These are phyloP conservation scores for Eucalyptus grandis DNA, from an alignment of 345 rosid genomes.

Conservation along the genomic window DNA sequence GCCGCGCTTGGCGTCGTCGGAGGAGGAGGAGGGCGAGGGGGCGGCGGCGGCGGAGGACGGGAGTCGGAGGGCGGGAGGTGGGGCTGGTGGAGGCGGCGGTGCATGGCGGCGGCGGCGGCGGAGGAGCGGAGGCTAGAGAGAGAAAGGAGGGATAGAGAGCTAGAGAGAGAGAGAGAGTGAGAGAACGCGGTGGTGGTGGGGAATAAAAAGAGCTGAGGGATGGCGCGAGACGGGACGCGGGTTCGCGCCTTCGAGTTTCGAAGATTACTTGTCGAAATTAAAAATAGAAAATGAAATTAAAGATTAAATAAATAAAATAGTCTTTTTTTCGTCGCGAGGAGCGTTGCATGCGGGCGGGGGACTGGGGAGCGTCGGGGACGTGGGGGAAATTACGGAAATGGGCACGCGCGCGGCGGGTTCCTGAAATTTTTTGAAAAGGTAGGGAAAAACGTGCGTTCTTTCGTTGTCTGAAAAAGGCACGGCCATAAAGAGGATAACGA, in stretches of 20 bases:
- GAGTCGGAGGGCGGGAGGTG: constrained; percentile 10
- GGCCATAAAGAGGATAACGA: not conserved
- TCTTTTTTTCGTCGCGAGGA: not conserved
- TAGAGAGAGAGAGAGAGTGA: constrained; percentile 2
- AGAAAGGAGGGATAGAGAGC: not conserved
- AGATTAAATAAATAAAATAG: not conserved
- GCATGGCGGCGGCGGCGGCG: constrained; percentile 2
- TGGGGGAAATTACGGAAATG: not conserved
- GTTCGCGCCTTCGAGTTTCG: constrained; percentile 56
- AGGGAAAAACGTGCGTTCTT: not conserved
- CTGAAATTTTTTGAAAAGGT: not conserved
- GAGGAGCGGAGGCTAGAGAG: not conserved
- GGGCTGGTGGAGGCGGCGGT: constrained; percentile 14
- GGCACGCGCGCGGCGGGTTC: not conserved
- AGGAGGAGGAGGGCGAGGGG: constrained; percentile 19
- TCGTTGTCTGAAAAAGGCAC: not conserved
- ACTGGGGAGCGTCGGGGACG: not conserved
- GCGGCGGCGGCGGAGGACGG: constrained; percentile 18
- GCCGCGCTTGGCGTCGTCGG: constrained; percentile 22
- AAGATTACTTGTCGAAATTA: not conserved
- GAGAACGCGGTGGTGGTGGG: not conserved
- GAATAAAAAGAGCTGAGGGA: constrained; percentile 1
- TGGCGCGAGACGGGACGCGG: constrained; percentile 13
- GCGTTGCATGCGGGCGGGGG: not conserved
- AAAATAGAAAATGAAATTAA: no score